These are phyloP conservation scores for Corchorus capsularis DNA, from an alignment of 345 rosid species.

Conservation along the genomic window DNA sequence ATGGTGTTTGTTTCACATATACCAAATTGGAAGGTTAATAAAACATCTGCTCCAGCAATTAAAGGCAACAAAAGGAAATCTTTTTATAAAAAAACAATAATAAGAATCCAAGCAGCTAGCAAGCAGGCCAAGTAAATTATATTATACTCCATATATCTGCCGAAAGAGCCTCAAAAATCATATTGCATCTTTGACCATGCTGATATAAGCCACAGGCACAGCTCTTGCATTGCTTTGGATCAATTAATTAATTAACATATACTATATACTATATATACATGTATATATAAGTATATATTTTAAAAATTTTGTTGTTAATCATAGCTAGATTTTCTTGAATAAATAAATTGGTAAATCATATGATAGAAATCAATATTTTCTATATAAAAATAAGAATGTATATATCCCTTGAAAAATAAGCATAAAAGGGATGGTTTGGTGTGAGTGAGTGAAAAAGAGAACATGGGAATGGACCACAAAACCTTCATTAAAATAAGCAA, in stretches of 20 bases:
- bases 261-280: no score
- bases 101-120: no score
- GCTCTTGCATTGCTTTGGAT: neutral
- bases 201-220: neutral
- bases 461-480: constrained; percentile 72
- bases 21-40: neutral
- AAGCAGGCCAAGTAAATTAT: neutral
- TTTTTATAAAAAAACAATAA: neutral
- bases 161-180: constrained; percentile 9
- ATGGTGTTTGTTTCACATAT: neutral
- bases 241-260: neutral
- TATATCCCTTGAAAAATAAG: constrained; percentile 42
- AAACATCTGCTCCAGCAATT: neutral
- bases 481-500: constrained; percentile 44
- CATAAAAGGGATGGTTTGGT: constrained; percentile 40
- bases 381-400: constrained; percentile 17
- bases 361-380: neutral
- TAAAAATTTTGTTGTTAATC: neutral
- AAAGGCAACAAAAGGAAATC: neutral
- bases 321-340: neutral
- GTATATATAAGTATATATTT: neutral
- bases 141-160: neutral
- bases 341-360: neutral
- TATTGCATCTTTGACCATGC: constrained; percentile 9
- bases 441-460: constrained; percentile 27